These are phyloP conservation scores for Cenococcum geophilum DNA, from an alignment of 495 filamentous ascomycete genomes.

Conservation along the genomic window DNA sequence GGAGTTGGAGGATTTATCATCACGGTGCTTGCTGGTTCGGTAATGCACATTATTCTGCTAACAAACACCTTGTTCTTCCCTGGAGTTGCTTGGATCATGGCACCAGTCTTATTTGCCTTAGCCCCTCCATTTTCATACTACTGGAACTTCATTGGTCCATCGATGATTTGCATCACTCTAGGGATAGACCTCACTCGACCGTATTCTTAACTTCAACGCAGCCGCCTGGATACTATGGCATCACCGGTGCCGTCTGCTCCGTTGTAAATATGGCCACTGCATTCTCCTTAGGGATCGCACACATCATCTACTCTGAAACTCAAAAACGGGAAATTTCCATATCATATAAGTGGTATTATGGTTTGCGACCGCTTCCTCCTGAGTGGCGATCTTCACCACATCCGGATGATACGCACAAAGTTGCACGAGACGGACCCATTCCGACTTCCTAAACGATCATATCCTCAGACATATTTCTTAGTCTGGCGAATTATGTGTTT, in stretches of 20 bases:
- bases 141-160: conserved; percentile 71
- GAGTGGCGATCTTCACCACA: background rate
- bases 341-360: background rate
- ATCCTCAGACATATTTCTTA: too few relatives aligned
- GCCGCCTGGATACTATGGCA: background rate
- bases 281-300: background rate
- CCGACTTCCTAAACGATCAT: too few relatives aligned
- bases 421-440: too few relatives aligned
- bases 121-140: conserved; percentile 52
- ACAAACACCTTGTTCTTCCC: conserved; percentile 51
- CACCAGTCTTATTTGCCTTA: conserved; percentile 64
- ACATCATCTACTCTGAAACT: background rate
- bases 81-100: conserved; percentile 57
- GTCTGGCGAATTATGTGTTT: too few relatives aligned
- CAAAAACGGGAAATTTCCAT: background rate
- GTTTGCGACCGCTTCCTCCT: background rate
- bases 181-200: conserved; percentile 80
- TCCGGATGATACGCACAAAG: too few relatives aligned
- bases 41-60: conserved; percentile 64
- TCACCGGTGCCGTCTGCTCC: conserved; percentile 1
- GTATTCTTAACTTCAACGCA: conserved; percentile 49
- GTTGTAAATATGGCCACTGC: background rate
- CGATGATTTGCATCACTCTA: conserved; percentile 75
- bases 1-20: conserved; percentile 68
- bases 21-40: conserved; percentile 62